A percentile compares a stretch with the other conserved stretches of the same genome.
Conservation (phyloP, 495 filamentous ascomycete species). For the Sordaria brevicollis region DNA sequence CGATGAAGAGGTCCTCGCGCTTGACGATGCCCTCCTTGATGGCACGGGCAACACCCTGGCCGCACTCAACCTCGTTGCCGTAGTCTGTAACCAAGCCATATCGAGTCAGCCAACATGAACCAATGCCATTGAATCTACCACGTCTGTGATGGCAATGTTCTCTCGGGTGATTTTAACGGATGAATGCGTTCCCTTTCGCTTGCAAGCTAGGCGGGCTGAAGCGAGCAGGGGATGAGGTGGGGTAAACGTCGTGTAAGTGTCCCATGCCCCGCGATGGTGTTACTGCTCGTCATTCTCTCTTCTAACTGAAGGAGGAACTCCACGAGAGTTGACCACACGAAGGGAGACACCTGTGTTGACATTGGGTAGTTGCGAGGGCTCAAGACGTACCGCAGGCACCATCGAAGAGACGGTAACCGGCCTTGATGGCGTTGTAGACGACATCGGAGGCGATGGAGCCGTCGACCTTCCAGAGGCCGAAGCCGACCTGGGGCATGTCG, state of each 20-base stretch:
- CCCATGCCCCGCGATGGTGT: not conserved
- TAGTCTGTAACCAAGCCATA: constrained; percentile 49
- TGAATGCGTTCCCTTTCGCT: not conserved
- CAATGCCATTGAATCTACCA: not conserved
- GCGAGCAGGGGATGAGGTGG: constrained; percentile 17
- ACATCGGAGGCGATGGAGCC: constrained; percentile 66
- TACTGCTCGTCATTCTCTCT: not conserved
- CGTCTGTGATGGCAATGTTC: not conserved
- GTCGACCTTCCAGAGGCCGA: constrained; percentile 79
- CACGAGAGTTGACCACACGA: not conserved
- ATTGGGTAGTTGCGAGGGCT: not conserved
- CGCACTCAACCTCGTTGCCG: constrained; percentile 77
- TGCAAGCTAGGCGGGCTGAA: constrained; percentile 9
- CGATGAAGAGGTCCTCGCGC: constrained; percentile 82
- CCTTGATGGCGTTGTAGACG: constrained; percentile 84
- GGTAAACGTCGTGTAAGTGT: constrained; percentile 6
- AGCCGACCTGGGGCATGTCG: constrained; percentile 81
- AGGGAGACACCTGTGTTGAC: not conserved
- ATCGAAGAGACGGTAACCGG: constrained; percentile 78
- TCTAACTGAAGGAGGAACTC: too few species aligned
- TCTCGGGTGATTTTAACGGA: not conserved
- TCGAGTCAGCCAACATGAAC: constrained; percentile 7
- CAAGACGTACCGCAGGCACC: constrained; percentile 64
- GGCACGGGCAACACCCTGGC: constrained; percentile 75
- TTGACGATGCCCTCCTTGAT: constrained; percentile 80